Conservation (phyloP, 257 asterid species). For the Jacaranda mimosifolia region DNA sequence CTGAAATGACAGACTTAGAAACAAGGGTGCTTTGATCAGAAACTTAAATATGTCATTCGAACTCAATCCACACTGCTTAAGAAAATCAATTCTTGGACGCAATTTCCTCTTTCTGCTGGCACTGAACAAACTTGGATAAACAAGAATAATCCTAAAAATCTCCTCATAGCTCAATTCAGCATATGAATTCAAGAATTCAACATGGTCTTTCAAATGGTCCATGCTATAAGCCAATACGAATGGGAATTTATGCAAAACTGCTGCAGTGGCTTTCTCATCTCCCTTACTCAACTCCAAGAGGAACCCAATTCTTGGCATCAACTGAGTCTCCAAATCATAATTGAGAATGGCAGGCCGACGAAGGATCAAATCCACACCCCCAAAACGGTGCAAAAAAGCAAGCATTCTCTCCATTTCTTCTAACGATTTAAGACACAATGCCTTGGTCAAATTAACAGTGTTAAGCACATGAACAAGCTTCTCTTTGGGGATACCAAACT, state of each 20-base stretch:
- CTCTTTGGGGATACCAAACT: constrained; percentile 64
- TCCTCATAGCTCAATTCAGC: constrained; percentile 76
- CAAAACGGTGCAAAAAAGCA: constrained; percentile 66
- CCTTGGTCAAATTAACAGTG: constrained; percentile 66
- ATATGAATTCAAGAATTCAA: constrained; percentile 71
- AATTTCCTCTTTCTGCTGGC: constrained; percentile 84
- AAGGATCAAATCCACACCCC: constrained; percentile 72
- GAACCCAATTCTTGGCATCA: constrained; percentile 76
- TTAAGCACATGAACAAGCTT: constrained; percentile 75
- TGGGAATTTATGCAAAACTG: constrained; percentile 70
- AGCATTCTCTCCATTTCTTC: constrained; percentile 72
- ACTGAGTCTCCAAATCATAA: constrained; percentile 70
- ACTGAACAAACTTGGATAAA: constrained; percentile 77
- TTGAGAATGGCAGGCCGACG: constrained; percentile 79
- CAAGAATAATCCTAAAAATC: constrained; percentile 72
- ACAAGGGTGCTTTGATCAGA: constrained; percentile 81
- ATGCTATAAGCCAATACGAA: constrained; percentile 74
- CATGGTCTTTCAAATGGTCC: constrained; percentile 78
- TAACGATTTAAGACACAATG: constrained; percentile 65
- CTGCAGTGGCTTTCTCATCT: constrained; percentile 61
- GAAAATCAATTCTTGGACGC: constrained; percentile 83
- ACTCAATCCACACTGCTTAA: constrained; percentile 78
- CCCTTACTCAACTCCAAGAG: constrained; percentile 73
- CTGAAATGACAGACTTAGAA: constrained; percentile 74
- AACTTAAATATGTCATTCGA: constrained; percentile 71